Evolutionary conservation across 78 protist genomes (phyloP).

Genomic region (Dictyostelium brefeldianum): DNA sequence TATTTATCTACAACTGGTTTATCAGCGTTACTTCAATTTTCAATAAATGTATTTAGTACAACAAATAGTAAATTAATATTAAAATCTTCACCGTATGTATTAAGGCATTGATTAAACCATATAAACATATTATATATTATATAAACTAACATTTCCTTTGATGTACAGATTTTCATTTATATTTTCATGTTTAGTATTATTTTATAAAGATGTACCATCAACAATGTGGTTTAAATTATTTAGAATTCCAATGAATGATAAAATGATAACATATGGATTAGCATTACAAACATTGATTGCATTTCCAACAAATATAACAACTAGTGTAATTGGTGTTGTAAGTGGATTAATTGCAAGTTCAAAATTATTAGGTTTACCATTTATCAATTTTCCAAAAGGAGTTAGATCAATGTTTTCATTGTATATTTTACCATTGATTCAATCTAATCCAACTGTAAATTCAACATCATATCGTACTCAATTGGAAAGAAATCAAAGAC

Average conservation of each 20-base stretch:
- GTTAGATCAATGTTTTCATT: background rate
- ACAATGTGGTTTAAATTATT: slow-evolving; percentile 60
- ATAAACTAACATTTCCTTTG: background rate
- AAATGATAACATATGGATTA: slow-evolving; percentile 24
- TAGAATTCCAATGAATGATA: slow-evolving; percentile 37
- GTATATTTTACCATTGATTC: slow-evolving; percentile 27
- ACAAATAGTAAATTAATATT: background rate
- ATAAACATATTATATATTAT: background rate
- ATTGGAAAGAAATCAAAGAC: slow-evolving; percentile 32
- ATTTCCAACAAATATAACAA: background rate
- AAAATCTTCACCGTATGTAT: slow-evolving; percentile 28
- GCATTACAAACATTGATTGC: background rate
- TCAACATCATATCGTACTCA: slow-evolving; percentile 21
- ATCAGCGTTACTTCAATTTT: slow-evolving; percentile 30
- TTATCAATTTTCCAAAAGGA: background rate
- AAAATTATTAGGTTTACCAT: background rate
- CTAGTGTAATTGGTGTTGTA: slow-evolving; percentile 18
- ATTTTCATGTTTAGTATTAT: slow-evolving; percentile 51
- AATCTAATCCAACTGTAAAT: background rate
- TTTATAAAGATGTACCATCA: slow-evolving; percentile 62
- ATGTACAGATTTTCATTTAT: slow-evolving; percentile 39
- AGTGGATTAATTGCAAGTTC: slow-evolving; percentile 42
- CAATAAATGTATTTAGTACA: background rate
- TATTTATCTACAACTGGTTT: slow-evolving; percentile 1
- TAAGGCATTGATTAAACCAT: background rate